phyloP scores from a whole-genome alignment of 2,329 filamentous ascomycete species.

The Colletotrichum cereale region DNA sequence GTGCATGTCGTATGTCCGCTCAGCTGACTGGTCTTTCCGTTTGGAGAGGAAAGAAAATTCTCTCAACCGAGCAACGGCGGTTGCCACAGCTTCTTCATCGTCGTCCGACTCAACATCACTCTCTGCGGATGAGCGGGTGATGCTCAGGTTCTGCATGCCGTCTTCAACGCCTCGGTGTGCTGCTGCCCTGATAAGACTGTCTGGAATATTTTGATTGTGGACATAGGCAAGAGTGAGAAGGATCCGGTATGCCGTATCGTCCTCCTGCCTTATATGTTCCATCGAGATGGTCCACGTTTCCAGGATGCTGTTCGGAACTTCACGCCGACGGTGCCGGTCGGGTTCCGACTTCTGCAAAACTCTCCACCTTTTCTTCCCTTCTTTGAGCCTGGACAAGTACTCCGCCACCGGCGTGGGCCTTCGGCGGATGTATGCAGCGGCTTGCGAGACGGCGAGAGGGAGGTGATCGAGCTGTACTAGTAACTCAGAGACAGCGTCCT shows the following conservation, averaged over 20 bases:
- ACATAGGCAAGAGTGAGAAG: neutral
- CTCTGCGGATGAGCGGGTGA: neutral
- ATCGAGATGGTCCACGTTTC: neutral
- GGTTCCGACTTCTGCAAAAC: neutral
- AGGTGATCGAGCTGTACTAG: neutral
- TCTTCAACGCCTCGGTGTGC: too few species aligned
- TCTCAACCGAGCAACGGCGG: neutral
- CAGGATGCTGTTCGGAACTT: neutral
- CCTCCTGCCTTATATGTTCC: neutral
- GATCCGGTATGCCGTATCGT: neutral
- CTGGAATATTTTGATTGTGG: neutral
- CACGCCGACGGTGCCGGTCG: neutral
- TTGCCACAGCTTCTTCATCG: neutral
- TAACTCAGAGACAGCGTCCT: neutral
- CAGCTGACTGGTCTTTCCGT: neutral
- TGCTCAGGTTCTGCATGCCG: neutral
- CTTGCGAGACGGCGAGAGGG: neutral
- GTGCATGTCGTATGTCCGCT: neutral
- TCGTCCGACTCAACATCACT: neutral
- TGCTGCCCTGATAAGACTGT: neutral
- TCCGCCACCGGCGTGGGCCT: neutral
- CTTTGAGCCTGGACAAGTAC: neutral
- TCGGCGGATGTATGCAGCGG: neutral
- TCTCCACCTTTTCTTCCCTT: neutral
- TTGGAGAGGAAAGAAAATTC: neutral